Conservation (phyloP, 140 eudicot species). For the Flaveria floridana region DNA sequence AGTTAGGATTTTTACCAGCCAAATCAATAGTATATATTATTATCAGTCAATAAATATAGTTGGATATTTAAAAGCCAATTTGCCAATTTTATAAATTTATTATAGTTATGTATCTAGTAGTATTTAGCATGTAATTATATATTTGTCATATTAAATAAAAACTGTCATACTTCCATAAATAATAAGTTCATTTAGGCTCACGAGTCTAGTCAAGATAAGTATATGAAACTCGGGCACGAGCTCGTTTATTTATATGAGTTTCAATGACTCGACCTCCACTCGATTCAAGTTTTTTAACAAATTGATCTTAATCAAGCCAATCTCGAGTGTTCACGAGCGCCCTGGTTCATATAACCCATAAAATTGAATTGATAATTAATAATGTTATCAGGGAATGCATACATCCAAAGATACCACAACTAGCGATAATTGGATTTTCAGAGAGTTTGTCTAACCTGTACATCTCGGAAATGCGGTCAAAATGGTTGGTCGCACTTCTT, state of each 20-base stretch:
- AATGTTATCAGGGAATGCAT: conserved; percentile 49
- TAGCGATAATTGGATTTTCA: conserved; percentile 60
- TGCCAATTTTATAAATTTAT: too few relatives aligned
- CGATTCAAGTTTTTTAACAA: background rate
- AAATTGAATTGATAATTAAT: background rate
- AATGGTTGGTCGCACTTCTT: conserved; percentile 56
- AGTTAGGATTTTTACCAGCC: too few relatives aligned
- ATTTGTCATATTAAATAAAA: background rate
- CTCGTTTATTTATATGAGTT: too few relatives aligned
- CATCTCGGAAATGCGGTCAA: conserved; percentile 58
- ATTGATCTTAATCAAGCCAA: background rate
- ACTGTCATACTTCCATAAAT: too few relatives aligned
- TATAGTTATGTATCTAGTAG: too few relatives aligned
- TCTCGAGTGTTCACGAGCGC: background rate
- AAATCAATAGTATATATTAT: too few relatives aligned
- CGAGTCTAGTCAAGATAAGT: too few relatives aligned
- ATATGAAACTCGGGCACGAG: too few relatives aligned
- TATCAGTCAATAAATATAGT: too few relatives aligned
- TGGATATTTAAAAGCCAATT: too few relatives aligned
- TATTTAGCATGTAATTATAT: background rate
- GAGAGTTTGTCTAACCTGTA: conserved; percentile 52
- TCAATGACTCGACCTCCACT: background rate
- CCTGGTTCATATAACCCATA: background rate
- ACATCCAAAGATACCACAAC: conserved; percentile 60
- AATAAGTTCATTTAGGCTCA: too few relatives aligned